These are phyloP conservation scores for Salicornia ramosissima DNA, from an alignment of 148 eudicot species.

Conservation along the genomic window DNA sequence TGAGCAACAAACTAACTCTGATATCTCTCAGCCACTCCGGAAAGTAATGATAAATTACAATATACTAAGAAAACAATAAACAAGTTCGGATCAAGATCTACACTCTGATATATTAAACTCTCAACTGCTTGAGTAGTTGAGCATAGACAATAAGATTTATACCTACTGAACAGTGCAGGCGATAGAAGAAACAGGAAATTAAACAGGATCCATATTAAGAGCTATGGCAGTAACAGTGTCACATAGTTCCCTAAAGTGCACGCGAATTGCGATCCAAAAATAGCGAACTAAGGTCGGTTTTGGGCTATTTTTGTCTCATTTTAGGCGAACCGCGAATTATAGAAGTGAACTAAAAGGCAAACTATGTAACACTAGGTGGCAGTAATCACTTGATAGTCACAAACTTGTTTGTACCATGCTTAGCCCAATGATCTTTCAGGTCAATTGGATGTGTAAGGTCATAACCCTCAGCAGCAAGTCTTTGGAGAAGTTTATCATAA, in stretches of 20 bases:
- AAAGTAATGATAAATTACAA: background rate
- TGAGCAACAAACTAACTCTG: background rate
- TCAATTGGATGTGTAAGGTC: slow-evolving; percentile 57
- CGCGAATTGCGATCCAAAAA: too few species aligned
- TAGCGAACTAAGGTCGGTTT: too few species aligned
- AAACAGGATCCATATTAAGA: background rate
- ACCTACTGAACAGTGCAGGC: slow-evolving; percentile 5
- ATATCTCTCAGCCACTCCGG: too few species aligned
- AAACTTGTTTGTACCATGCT: slow-evolving; percentile 66
- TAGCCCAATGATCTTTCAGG: slow-evolving; percentile 68
- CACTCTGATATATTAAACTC: slow-evolving; percentile 2
- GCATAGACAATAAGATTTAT: slow-evolving; percentile 17
- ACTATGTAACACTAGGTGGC: too few species aligned
- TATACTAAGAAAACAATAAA: background rate
- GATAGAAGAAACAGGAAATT: background rate
- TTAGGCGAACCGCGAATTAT: too few species aligned
- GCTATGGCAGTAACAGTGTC: background rate
- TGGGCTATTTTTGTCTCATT: too few species aligned
- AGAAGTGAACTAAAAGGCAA: too few species aligned
- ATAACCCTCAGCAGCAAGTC: slow-evolving; percentile 47
- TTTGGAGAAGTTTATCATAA: slow-evolving; percentile 48
- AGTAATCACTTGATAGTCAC: slow-evolving; percentile 44
- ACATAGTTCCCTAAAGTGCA: too few species aligned
- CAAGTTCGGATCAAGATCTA: slow-evolving; percentile 8
- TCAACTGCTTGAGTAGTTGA: slow-evolving; percentile 23